Conservation (phyloP, 306 rosid genomes). For the Vigna nakashimae region DNA sequence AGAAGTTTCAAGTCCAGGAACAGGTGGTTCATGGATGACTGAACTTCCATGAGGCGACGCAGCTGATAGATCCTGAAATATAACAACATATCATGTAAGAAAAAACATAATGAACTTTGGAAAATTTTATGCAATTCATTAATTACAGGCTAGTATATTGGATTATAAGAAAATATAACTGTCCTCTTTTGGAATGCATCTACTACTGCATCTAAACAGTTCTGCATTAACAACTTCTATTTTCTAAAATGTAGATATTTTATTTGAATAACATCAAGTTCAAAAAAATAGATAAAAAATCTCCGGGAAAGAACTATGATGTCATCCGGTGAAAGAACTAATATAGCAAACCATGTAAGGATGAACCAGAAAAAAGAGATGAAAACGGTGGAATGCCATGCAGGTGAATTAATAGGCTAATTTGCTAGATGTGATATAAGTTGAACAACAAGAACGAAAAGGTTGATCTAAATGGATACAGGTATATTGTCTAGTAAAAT, state of each 20-base stretch:
- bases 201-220: background rate
- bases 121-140: slow-evolving; percentile 6
- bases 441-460: slow-evolving; percentile 13
- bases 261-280: background rate
- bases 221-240: background rate
- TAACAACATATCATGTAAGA: slow-evolving; percentile 44
- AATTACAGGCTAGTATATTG: slow-evolving; percentile 25
- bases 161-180: slow-evolving; percentile 39
- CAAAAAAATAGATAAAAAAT: background rate
- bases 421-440: background rate
- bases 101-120: slow-evolving; percentile 33
- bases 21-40: slow-evolving; percentile 50
- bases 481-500: background rate
- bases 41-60: slow-evolving; percentile 55
- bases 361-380: slow-evolving; percentile 11
- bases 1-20: slow-evolving; percentile 62
- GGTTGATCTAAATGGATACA: background rate
- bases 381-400: background rate
- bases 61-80: slow-evolving; percentile 64
- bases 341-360: slow-evolving; percentile 5
- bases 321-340: background rate
- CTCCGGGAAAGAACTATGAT: background rate
- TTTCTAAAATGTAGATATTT: background rate
- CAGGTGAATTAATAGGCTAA: slow-evolving; percentile 1
- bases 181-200: slow-evolving; percentile 19